Conservation (phyloP, 805 yeast species). For the Suhomyces pyralidae region DNA sequence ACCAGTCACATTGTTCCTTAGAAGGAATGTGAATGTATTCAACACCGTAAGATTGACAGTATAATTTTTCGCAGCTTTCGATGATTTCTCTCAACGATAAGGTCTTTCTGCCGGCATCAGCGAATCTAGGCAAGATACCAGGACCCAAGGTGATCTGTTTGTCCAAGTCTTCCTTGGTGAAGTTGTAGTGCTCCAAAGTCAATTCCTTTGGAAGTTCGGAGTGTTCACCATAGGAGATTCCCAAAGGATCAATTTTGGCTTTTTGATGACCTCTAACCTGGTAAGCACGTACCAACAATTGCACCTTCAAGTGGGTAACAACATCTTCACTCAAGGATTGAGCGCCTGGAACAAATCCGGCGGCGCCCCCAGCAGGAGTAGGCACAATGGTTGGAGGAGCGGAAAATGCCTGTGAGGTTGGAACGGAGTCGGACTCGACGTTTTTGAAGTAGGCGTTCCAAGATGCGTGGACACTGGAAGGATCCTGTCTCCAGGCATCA, state of each 20-base stretch:
- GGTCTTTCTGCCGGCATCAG: constrained; percentile 57
- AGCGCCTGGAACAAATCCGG: constrained; percentile 54
- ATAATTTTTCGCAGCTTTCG: constrained; percentile 72
- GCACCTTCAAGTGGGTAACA: constrained; percentile 87
- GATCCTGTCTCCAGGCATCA: constrained; percentile 89
- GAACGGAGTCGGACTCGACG: constrained; percentile 65
- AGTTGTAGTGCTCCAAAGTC: constrained; percentile 88
- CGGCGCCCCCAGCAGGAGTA: constrained; percentile 72
- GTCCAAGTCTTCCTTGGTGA: constrained; percentile 80
- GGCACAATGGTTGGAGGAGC: constrained; percentile 94
- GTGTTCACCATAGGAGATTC: constrained; percentile 78
- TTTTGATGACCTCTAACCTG: constrained; percentile 98
- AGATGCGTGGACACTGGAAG: constrained; percentile 85
- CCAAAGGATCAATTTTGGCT: constrained; percentile 95
- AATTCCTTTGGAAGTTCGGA: constrained; percentile 74
- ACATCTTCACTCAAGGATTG: constrained; percentile 57
- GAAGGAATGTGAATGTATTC: constrained; percentile 97
- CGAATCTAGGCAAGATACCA: constrained; percentile 93
- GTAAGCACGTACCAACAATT: constrained; percentile 94
- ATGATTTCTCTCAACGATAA: constrained; percentile 79
- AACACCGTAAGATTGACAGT: constrained; percentile 86
- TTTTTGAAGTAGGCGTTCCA: constrained; percentile 98
- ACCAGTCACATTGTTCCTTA: constrained; percentile 95
- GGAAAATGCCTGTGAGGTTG: constrained; percentile 72
- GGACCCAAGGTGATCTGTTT: constrained; percentile 90